A percentile compares a stretch with the other conserved stretches of the same genome.
These are phyloP conservation scores for Grigorovia humatica DNA, from an alignment of 805 yeast genomes.

Conservation along the genomic window DNA sequence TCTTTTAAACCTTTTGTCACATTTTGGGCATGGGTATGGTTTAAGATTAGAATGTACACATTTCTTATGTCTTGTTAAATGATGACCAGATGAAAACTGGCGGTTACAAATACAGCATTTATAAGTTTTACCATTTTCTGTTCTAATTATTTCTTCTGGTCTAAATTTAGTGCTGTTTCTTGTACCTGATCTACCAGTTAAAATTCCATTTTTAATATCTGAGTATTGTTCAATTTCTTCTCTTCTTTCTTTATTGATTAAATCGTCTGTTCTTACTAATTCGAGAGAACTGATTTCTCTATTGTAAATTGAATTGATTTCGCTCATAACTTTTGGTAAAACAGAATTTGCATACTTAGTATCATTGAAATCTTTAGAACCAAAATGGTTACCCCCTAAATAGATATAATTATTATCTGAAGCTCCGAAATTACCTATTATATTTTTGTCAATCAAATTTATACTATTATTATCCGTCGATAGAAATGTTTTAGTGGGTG, in stretches of 20 bases:
- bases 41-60: constrained; percentile 29
- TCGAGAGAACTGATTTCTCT: neutral
- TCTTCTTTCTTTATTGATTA: neutral
- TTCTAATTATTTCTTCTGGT: constrained; percentile 21
- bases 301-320: neutral
- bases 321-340: neutral
- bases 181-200: neutral
- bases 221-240: neutral
- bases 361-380: neutral
- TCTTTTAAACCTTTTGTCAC: constrained; percentile 29
- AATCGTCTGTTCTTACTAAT: neutral
- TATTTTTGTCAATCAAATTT: neutral
- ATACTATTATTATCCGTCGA: neutral
- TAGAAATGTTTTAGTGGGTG: neutral
- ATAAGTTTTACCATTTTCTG: constrained; percentile 27
- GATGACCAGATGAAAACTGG: constrained; percentile 29
- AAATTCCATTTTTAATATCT: neutral
- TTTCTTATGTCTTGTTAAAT: constrained; percentile 28
- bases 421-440: neutral
- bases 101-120: constrained; percentile 26
- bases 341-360: neutral
- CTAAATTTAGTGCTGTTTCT: constrained; percentile 9
- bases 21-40: constrained; percentile 29
- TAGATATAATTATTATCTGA: neutral
- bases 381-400: neutral